phyloP scores from a whole-genome alignment of 2,329 filamentous ascomycete genomes.

The Penicillium digitatum region DNA sequence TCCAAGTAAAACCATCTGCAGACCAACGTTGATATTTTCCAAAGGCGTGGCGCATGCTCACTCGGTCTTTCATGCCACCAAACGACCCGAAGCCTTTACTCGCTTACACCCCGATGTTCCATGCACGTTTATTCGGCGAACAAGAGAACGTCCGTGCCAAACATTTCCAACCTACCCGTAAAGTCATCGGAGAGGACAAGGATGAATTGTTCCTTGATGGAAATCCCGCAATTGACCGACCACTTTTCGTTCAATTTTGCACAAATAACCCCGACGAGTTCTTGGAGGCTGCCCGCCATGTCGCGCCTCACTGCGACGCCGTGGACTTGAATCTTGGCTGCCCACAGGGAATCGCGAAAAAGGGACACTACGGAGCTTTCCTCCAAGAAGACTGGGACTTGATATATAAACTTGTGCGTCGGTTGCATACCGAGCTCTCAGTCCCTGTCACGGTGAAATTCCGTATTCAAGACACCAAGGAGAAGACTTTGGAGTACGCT shows the following conservation, averaged over 20 bases:
- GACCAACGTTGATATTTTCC: slow-evolving; percentile 9
- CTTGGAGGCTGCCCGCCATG: slow-evolving; percentile 65
- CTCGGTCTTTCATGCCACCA: slow-evolving; percentile 80
- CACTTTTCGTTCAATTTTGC: slow-evolving; percentile 95
- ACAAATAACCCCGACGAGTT: slow-evolving; percentile 48
- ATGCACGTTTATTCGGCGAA: slow-evolving; percentile 82
- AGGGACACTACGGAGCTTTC: slow-evolving; percentile 89
- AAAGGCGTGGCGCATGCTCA: slow-evolving; percentile 93
- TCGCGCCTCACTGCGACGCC: slow-evolving; percentile 85
- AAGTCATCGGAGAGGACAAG: slow-evolving; percentile 26
- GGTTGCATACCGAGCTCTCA: slow-evolving; percentile 70
- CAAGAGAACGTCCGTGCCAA: slow-evolving; percentile 69
- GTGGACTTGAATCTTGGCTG: slow-evolving; percentile 95
- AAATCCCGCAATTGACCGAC: slow-evolving; percentile 76
- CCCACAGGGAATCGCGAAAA: slow-evolving; percentile 88
- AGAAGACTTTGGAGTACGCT: slow-evolving; percentile 84
- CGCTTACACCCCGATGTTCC: slow-evolving; percentile 93
- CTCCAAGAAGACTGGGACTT: slow-evolving; percentile 87
- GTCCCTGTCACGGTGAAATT: slow-evolving; percentile 95
- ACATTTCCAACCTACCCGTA: slow-evolving; percentile 69
- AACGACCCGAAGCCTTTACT: slow-evolving; percentile 64
- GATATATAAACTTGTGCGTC: slow-evolving; percentile 77
- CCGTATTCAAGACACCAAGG: slow-evolving; percentile 77
- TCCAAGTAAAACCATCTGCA: not conserved
- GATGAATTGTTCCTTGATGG: slow-evolving; percentile 68